phyloP scores from a whole-genome alignment of 192 early-diverging fungal genomes.

The Coemansia sp. region DNA sequence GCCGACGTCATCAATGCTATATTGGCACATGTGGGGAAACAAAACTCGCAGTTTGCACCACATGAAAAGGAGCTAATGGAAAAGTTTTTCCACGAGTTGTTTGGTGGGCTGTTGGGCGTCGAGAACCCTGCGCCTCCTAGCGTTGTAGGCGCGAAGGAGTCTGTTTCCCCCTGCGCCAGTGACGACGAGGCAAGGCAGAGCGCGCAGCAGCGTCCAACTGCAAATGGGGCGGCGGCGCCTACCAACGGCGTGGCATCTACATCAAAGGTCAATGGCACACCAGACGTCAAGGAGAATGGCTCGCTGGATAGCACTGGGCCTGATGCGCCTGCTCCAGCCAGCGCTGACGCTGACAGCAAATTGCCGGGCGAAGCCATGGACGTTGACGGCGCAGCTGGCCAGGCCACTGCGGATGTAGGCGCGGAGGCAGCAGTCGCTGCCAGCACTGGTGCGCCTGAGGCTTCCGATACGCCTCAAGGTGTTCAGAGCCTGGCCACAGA shows the following conservation, averaged over 20 bases:
- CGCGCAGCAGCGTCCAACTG: not conserved
- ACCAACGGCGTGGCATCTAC: slow-evolving; percentile 16
- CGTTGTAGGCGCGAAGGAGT: not conserved
- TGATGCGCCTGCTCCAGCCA: not conserved
- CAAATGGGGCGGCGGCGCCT: not conserved
- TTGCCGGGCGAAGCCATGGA: not conserved
- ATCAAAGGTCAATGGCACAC: not conserved
- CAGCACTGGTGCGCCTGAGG: not conserved
- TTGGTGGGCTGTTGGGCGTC: slow-evolving; percentile 57
- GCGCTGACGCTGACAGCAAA: not conserved
- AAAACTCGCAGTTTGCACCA: slow-evolving; percentile 56
- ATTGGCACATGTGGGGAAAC: slow-evolving; percentile 70
- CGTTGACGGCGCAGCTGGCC: not conserved
- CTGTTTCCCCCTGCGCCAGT: not conserved
- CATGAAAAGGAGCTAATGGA: slow-evolving; percentile 76
- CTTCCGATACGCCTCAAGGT: not conserved
- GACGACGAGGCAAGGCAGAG: slow-evolving; percentile 3
- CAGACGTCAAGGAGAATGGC: not conserved
- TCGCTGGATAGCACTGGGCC: not conserved
- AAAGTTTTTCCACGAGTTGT: slow-evolving; percentile 74
- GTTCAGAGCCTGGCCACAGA: not conserved
- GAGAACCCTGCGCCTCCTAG: slow-evolving; percentile 18
- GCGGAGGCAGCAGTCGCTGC: not conserved
- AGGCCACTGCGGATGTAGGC: not conserved
- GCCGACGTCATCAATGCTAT: slow-evolving; percentile 78